Percentiles rank a stretch among this genome's conserved stretches.
Evolutionary conservation across 768 basidiomycete species (phyloP).

Genomic region (Lentinula sp.): DNA sequence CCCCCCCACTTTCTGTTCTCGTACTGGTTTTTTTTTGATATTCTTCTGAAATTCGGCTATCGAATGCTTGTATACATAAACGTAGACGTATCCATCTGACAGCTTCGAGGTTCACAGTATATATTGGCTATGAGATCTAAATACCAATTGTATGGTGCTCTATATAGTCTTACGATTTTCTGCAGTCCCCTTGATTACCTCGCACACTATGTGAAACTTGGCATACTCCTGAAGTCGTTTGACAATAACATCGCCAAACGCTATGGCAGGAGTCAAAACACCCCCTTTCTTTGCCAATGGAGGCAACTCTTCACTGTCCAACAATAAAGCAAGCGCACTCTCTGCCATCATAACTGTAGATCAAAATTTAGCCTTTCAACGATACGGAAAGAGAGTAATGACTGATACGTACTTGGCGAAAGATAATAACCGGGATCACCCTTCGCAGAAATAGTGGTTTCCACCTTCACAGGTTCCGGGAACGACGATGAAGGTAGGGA

Average conservation of each 20-base stretch:
- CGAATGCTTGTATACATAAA: too few species aligned
- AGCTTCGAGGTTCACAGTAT: too few species aligned
- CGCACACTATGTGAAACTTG: neutral
- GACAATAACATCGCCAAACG: conserved; percentile 72
- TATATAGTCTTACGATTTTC: conserved; percentile 1
- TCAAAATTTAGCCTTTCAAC: conserved; percentile 4
- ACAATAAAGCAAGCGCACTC: conserved; percentile 63
- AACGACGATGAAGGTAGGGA: conserved; percentile 37
- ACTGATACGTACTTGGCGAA: conserved; percentile 39
- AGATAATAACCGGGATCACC: conserved; percentile 76
- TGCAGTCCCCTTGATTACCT: neutral
- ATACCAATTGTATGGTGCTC: neutral
- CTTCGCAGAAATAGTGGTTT: conserved; percentile 54
- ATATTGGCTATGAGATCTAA: too few species aligned
- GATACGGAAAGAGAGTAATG: neutral
- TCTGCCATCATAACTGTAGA: conserved; percentile 68
- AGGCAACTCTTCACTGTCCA: conserved; percentile 46
- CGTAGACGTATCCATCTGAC: too few species aligned
- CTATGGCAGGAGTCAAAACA: conserved; percentile 76
- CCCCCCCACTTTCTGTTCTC: too few species aligned
- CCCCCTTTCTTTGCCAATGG: conserved; percentile 61
- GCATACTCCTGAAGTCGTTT: conserved; percentile 38
- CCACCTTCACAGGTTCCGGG: conserved; percentile 37
- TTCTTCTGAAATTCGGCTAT: too few species aligned
- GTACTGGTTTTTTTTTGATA: too few species aligned